Conservation (phyloP, 805 yeast genomes). For the Dipodascus albidus region DNA sequence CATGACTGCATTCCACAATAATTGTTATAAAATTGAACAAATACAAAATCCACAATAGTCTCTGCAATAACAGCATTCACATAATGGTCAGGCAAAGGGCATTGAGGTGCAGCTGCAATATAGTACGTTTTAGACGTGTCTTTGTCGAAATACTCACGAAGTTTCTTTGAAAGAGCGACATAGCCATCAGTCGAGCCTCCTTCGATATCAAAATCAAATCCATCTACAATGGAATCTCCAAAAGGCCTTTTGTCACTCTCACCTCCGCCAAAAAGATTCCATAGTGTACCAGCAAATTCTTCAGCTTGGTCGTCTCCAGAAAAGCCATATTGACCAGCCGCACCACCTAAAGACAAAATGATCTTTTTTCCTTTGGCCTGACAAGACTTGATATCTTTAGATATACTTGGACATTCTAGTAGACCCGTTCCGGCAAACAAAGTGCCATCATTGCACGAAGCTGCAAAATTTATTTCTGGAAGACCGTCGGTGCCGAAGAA, state of each 20-base stretch:
- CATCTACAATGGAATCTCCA: constrained; percentile 48
- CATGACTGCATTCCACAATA: constrained; percentile 27
- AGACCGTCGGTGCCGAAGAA: constrained; percentile 35
- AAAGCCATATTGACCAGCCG: constrained; percentile 42
- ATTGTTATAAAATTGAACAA: constrained; percentile 60
- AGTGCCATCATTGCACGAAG: constrained; percentile 28
- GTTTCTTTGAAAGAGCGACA: constrained; percentile 32
- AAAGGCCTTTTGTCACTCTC: constrained; percentile 28
- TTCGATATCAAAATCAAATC: constrained; percentile 58
- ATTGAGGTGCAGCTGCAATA: constrained; percentile 58
- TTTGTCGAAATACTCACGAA: constrained; percentile 16
- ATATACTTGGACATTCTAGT: constrained; percentile 35
- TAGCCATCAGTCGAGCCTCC: constrained; percentile 39
- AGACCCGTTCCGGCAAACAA: constrained; percentile 27
- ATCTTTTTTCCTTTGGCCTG: constrained; percentile 64
- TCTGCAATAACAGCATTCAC: constrained; percentile 31
- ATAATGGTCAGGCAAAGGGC: constrained; percentile 48
- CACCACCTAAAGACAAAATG: constrained; percentile 52
- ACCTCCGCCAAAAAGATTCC: constrained; percentile 42
- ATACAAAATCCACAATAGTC: constrained; percentile 45
- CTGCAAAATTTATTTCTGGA: constrained; percentile 46
- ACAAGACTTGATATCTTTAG: constrained; percentile 56
- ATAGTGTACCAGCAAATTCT: constrained; percentile 30
- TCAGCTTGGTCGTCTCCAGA: constrained; percentile 34
- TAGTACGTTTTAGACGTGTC: constrained; percentile 32